phyloP scores from a whole-genome alignment of 768 basidiomycete genomes.

The Mycena vulgaris region DNA sequence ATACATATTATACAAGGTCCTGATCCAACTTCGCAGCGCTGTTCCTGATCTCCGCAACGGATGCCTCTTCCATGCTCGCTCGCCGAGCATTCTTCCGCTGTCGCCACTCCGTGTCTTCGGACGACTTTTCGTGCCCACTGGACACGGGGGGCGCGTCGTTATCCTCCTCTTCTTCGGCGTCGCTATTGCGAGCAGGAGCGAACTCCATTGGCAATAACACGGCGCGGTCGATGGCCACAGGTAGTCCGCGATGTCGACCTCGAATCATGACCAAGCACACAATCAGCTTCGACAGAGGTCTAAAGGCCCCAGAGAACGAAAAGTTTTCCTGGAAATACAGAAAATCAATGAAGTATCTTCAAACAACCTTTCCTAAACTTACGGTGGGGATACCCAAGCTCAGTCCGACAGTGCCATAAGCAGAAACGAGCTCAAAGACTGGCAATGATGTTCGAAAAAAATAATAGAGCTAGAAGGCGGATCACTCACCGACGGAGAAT shows the following conservation, averaged over 20 bases:
- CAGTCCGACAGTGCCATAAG: constrained; percentile 91
- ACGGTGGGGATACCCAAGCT: constrained; percentile 91
- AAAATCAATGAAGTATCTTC: constrained; percentile 16
- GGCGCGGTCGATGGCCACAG: constrained; percentile 91
- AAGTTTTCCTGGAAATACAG: constrained; percentile 73
- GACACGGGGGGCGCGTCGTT: background rate
- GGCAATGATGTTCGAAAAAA: background rate
- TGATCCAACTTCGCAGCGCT: constrained; percentile 21
- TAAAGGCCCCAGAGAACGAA: constrained; percentile 85
- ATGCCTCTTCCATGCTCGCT: constrained; percentile 24
- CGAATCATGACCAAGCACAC: constrained; percentile 93
- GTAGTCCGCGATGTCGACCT: constrained; percentile 91
- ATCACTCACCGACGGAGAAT: constrained; percentile 77
- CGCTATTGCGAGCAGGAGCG: background rate
- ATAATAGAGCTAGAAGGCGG: background rate
- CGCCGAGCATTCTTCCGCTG: constrained; percentile 23
- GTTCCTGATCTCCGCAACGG: constrained; percentile 18
- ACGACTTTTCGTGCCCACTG: constrained; percentile 26
- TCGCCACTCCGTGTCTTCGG: constrained; percentile 29
- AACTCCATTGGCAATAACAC: constrained; percentile 85
- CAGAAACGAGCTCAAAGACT: constrained; percentile 93
- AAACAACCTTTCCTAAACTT: constrained; percentile 42
- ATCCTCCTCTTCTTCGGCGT: constrained; percentile 18
- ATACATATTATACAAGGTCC: constrained; percentile 10
- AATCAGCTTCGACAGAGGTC: constrained; percentile 89